phyloP scores from a whole-genome alignment of 305 asterid species.

The Fraxinus velutina region DNA sequence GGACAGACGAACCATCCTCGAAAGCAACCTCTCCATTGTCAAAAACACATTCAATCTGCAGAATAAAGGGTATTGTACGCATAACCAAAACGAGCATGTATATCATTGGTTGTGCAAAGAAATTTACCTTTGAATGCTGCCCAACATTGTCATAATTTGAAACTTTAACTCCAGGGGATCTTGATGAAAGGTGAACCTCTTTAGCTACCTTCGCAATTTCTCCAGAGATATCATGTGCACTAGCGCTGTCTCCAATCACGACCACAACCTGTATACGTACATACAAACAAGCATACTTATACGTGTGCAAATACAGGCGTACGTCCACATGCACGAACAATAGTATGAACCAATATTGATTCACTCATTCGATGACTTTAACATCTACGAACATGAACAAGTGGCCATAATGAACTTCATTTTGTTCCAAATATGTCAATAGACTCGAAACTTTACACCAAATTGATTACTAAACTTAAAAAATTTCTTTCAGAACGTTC shows the following conservation, averaged over 20 bases:
- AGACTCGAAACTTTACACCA: not conserved
- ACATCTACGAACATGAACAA: not conserved
- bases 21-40: constrained; percentile 49
- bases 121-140: constrained; percentile 48
- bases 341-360: not conserved
- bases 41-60: constrained; percentile 40
- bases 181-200: constrained; percentile 65
- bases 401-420: not conserved
- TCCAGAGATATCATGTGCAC: constrained; percentile 50
- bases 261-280: constrained; percentile 48
- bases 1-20: constrained; percentile 43
- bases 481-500: not conserved
- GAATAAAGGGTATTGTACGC: not conserved
- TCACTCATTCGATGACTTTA: not conserved
- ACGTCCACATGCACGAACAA: not conserved
- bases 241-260: constrained; percentile 59
- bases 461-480: not conserved
- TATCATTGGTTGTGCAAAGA: too few relatives aligned
- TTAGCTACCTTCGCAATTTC: constrained; percentile 52
- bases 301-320: not conserved
- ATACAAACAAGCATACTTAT: not conserved
- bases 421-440: not conserved
- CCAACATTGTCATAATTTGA: constrained; percentile 38
- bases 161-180: constrained; percentile 26
- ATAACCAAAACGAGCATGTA: not conserved